phyloP scores from a whole-genome alignment of 1,284 basidiomycete genomes.

The Puccinia polysora region DNA sequence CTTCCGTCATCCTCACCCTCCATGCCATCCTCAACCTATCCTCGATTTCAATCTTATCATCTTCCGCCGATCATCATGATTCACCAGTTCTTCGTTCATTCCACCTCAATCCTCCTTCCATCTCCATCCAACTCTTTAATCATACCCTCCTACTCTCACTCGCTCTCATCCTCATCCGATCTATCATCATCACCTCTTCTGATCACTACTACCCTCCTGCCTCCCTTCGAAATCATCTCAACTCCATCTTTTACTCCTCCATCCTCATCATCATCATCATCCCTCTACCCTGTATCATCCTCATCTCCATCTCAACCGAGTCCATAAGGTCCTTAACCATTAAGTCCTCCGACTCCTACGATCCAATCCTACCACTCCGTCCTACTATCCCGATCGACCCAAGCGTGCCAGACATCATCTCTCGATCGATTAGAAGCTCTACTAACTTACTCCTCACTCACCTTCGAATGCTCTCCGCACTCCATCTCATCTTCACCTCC shows the following conservation, averaged over 20 bases:
- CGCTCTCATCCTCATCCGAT: neutral
- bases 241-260: neutral
- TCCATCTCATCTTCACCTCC: conserved; percentile 11
- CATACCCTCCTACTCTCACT: neutral
- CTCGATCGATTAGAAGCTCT: neutral
- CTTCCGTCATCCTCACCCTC: neutral
- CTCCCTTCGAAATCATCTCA: neutral
- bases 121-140: no score
- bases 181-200: neutral
- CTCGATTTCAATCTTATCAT: neutral
- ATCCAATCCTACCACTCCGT: neutral
- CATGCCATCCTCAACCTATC: neutral
- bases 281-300: no score
- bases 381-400: neutral
- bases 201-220: no score
- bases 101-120: neutral
- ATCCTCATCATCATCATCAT: neutral
- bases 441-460: neutral
- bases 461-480: neutral
- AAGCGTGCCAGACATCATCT: neutral
- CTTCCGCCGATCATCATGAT: neutral
- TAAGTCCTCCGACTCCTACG: neutral
- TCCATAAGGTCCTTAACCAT: neutral
- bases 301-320: neutral
- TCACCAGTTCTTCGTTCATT: neutral